Conservation (phyloP, 75 land plant genomes). For the Larix kaempferi region DNA sequence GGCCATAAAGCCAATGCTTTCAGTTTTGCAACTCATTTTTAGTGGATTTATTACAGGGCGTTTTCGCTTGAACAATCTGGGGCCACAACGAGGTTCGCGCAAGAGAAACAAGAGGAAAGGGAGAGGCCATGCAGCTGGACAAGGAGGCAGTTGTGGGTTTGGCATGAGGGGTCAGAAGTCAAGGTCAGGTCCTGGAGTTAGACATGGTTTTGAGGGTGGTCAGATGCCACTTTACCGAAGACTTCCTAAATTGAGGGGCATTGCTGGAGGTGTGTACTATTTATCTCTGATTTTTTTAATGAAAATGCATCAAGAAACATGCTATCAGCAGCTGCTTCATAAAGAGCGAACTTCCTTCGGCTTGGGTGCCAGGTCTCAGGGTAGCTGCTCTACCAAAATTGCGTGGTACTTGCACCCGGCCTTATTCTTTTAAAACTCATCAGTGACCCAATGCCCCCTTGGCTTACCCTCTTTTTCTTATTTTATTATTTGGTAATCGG, state of each 20-base stretch:
- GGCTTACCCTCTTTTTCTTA: too few relatives aligned
- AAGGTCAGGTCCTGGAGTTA: slow-evolving; percentile 94
- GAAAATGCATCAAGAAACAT: too few relatives aligned
- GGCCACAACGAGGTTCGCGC: slow-evolving; percentile 95
- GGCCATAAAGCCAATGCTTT: too few relatives aligned
- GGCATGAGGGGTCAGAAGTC: slow-evolving; percentile 99
- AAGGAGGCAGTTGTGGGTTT: slow-evolving; percentile 95
- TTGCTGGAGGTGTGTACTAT: slow-evolving; percentile 74
- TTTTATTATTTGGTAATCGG: too few relatives aligned
- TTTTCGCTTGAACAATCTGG: slow-evolving; percentile 73
- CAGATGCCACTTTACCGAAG: slow-evolving; percentile 95
- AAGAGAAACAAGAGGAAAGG: slow-evolving; percentile 91
- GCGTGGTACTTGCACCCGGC: too few relatives aligned
- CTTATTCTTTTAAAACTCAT: too few relatives aligned
- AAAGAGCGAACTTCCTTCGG: too few relatives aligned
- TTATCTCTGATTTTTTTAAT: not conserved
- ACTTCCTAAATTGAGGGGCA: slow-evolving; percentile 86
- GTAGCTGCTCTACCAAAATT: too few relatives aligned
- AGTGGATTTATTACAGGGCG: slow-evolving; percentile 21
- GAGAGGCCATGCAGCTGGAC: slow-evolving; percentile 86
- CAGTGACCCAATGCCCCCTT: too few relatives aligned
- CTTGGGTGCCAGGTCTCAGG: too few relatives aligned
- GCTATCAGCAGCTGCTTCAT: too few relatives aligned
- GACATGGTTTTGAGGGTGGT: slow-evolving; percentile 93
- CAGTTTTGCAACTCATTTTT: too few relatives aligned